Percentiles rank a stretch among this genome's conserved stretches.
phyloP scores from a whole-genome alignment of 805 yeast species.

The Ogataea glucozyma region DNA sequence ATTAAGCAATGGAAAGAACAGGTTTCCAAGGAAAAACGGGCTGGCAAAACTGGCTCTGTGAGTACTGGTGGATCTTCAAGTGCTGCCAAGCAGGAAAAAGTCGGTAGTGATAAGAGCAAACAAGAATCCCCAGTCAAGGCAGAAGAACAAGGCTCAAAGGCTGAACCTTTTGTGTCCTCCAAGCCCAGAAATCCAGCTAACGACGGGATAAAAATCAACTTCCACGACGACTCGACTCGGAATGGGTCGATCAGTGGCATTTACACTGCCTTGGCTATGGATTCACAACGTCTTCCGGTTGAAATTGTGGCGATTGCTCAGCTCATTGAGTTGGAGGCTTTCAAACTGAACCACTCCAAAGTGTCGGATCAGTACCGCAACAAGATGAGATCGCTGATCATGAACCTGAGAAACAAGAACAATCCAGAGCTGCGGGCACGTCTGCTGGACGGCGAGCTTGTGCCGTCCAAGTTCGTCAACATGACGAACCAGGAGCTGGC shows the following conservation, averaged over 20 bases:
- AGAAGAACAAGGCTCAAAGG: conserved; percentile 22
- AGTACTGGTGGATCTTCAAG: no score
- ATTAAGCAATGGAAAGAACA: conserved; percentile 89
- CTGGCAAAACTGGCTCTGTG: conserved; percentile 11
- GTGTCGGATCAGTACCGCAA: conserved; percentile 68
- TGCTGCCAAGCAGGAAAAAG: conserved; percentile 16
- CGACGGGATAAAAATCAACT: conserved; percentile 72
- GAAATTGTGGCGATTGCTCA: conserved; percentile 63
- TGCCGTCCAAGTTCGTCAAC: conserved; percentile 62
- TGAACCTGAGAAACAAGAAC: conserved; percentile 85
- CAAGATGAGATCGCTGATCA: conserved; percentile 80
- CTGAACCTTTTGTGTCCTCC: conserved; percentile 41
- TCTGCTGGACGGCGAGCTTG: conserved; percentile 65
- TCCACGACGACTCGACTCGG: conserved; percentile 77
- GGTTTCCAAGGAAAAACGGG: conserved; percentile 64
- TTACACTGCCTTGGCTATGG: conserved; percentile 87
- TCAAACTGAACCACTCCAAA: conserved; percentile 56
- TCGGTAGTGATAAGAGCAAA: conserved; percentile 15
- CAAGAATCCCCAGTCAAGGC: conserved; percentile 15
- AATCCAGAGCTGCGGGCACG: conserved; percentile 81
- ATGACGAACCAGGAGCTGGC: conserved; percentile 97
- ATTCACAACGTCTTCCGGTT: conserved; percentile 52
- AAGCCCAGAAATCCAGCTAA: conserved; percentile 76
- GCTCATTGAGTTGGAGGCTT: conserved; percentile 74
- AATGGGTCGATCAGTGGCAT: conserved; percentile 81